Evolutionary conservation across 2,329 filamentous ascomycete genomes (phyloP), one percentile per base, ranked within the genome.

Genomic region (Apiospora sp.): DNA sequence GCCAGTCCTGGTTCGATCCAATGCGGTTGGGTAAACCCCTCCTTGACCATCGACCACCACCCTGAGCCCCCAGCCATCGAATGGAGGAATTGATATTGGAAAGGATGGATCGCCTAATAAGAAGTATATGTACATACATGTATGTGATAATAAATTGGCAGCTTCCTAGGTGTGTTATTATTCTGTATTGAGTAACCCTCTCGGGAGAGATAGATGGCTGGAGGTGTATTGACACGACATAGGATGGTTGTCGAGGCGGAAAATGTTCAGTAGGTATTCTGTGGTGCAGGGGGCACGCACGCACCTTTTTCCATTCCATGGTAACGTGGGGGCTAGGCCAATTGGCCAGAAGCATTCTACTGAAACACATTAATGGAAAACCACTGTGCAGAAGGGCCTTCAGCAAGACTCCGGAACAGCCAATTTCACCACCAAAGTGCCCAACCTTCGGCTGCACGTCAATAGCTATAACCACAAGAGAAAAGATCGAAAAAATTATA

Each of bases 261-360:
- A 27, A n/a, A 27, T 49, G 46, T 19, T 6, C 22, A n/a, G 22
- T 6, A 44, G 16, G 43, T 13, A 12, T n/a, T n/a, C 6, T 0
- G 49, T 54, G 24, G 24, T 27, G n/a, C 4, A 54, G 49, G 49
- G n/a, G 49, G 12, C 19, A 12, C 46, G 51, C 27, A 22, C 16
- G 12, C 16, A 34, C 16, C 22, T 10, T 61, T 5, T 30, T 8
- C 54, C 19, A 19, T 30, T 2, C 13, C 4, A 3, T 34, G 27
- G 51, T 22, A 7, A 7, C 24, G 54, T 30, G 27, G 54, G 54
- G 54, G 27, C 16, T 7, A 30, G 27, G 54, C 16, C 54, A 61
- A 61, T 61, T 61, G 54, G 54, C 54, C 27, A 58, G 51, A 30
- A 58, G 27, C 51, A 41, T 27, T 34, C 51, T 16, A 30, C 51